Evolutionary conservation across 331 rosid species (phyloP), one percentile per base, ranked within the genome.

Genomic region (Prunus yedoensis): DNA sequence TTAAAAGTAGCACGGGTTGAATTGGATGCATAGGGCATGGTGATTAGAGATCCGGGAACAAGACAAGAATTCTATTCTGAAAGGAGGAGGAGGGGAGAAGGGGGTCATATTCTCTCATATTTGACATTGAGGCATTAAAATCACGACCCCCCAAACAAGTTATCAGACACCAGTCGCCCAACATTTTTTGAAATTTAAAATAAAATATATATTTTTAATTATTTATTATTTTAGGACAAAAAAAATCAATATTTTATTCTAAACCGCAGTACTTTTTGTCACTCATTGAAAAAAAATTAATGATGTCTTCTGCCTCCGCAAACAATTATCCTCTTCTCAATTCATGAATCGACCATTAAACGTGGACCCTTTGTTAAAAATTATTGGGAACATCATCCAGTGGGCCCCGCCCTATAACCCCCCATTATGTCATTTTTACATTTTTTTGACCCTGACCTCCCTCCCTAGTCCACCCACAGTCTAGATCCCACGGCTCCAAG

Each of bases 321-420:
- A 84, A 85, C 87, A 85, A 68, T 85, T 85, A 83, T 80, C 77
- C 88, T 83, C 78, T 59, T 23, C 50, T 43, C 77, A 8, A 25
- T 27, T 73, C 73, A 87, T 67, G 80, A 73, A 84, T 87, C 66
- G 65, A 71, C 90, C 88, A 85, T 50, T 78, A 82, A 90, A 87
- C 90, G 91, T 85, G 91, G 80, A n/a, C 80, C 73, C 27, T 20
- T 20, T 16, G 45, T 11, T 0, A 64, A 65, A 80, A 77, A 86
- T 89, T 77, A 83, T 89, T 76, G 91, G 91, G 87, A 85, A 83
- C 79, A 76, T 85, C 86, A 85, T 85, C 84, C 13, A 0, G 0
- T 38, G 78, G 86, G 88, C 66, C 90, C 88, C 91, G 76, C 79
- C 0, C 9, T 16, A 50, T 9, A 13, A 50, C 20, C 2, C 14